These are phyloP conservation scores for Phycomyces blakesleeanus DNA, from an alignment of 192 early-diverging fungal species.

Conservation along the genomic window DNA sequence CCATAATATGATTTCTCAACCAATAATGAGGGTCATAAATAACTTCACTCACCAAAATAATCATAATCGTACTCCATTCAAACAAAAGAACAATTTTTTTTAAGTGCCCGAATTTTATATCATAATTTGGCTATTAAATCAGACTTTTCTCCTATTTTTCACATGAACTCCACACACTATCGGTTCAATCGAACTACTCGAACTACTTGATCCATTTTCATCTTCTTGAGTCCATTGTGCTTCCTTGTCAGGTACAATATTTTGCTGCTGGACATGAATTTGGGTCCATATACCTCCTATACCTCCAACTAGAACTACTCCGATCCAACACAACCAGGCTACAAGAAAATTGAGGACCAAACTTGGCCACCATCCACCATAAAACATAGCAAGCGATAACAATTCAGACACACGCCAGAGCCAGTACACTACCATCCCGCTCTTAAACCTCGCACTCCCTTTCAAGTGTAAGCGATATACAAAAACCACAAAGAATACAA, in stretches of 20 bases:
- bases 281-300: conserved; percentile 5
- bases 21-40: too few species aligned
- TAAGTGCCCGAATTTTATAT: too few species aligned
- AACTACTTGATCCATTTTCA: too few species aligned
- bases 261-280: not conserved
- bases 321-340: conserved; percentile 29
- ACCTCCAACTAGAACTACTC: conserved; percentile 3
- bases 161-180: too few species aligned
- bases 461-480: not conserved
- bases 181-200: too few species aligned
- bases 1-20: too few species aligned
- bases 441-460: conserved; percentile 20
- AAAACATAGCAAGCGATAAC: conserved; percentile 25
- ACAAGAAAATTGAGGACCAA: conserved; percentile 23
- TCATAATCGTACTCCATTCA: too few species aligned
- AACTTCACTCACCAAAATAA: too few species aligned
- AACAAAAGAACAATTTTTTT: too few species aligned
- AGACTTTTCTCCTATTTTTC: too few species aligned
- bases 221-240: too few species aligned
- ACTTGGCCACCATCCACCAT: conserved; percentile 35
- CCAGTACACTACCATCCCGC: conserved; percentile 18
- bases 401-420: conserved; percentile 30
- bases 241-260: not conserved
- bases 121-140: too few species aligned
- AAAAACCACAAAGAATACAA: conserved; percentile 1